Evolutionary conservation across 768 basidiomycete genomes (phyloP).

Genomic region (Russula sp.): DNA sequence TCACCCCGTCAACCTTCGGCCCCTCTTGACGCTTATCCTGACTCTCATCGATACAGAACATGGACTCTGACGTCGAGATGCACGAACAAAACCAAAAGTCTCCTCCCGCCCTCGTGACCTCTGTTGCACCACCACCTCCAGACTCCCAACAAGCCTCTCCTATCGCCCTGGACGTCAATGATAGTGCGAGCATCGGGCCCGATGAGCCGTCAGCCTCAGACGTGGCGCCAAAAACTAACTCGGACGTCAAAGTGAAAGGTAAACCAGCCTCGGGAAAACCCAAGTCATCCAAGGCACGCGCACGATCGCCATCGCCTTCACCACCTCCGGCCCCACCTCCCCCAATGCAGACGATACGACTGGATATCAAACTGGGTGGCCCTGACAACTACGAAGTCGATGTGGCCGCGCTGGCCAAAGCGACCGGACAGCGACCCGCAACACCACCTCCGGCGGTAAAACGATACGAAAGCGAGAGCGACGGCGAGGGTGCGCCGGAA

Average conservation of each 20-base stretch:
- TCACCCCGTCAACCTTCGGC: neutral
- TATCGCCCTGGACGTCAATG: slow-evolving; percentile 16
- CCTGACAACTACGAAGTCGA: slow-evolving; percentile 75
- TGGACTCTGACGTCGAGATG: slow-evolving; percentile 25
- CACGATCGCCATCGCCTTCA: slow-evolving; percentile 56
- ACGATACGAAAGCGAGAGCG: slow-evolving; percentile 52
- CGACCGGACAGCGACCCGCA: slow-evolving; percentile 59
- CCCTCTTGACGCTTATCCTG: neutral
- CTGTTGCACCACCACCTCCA: slow-evolving; percentile 19
- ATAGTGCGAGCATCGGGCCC: slow-evolving; percentile 27
- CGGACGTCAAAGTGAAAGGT: slow-evolving; percentile 29
- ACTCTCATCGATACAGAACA: neutral
- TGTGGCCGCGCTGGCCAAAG: slow-evolving; percentile 54
- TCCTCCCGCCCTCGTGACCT: slow-evolving; percentile 13
- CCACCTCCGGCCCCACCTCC: slow-evolving; percentile 49
- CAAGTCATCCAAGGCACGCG: slow-evolving; percentile 47
- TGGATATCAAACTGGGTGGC: slow-evolving; percentile 68
- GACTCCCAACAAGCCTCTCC: slow-evolving; percentile 18
- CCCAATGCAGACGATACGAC: slow-evolving; percentile 60
- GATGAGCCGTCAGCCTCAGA: slow-evolving; percentile 31
- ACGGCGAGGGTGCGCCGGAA: slow-evolving; percentile 39
- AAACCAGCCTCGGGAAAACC: slow-evolving; percentile 41
- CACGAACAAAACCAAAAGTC: slow-evolving; percentile 19
- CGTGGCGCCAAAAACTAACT: slow-evolving; percentile 28
- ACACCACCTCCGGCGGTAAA: slow-evolving; percentile 48